Evolutionary conservation across 257 asterid species (phyloP).

Genomic region (Solanum peruvianum): DNA sequence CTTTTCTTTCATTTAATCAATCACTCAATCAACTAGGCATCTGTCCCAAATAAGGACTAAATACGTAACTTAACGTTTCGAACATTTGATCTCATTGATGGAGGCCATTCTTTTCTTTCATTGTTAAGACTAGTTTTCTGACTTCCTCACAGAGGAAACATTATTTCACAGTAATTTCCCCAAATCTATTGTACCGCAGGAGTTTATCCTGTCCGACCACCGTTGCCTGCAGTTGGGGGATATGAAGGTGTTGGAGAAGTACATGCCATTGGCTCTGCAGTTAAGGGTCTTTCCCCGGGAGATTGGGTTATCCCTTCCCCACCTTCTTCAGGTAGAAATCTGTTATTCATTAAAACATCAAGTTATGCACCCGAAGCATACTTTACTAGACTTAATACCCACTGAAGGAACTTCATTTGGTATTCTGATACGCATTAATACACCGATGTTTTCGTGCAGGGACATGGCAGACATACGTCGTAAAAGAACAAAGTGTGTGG

Average conservation of each 20-base stretch:
- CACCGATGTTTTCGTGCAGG: conserved; percentile 23
- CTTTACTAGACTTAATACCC: background rate
- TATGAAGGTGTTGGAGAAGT: conserved; percentile 98
- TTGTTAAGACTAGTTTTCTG: background rate
- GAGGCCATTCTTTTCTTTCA: background rate
- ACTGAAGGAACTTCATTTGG: background rate
- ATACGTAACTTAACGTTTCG: background rate
- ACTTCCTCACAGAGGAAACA: background rate
- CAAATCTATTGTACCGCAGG: conserved; percentile 25
- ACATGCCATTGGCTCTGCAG: conserved; percentile 66
- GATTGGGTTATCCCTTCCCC: conserved; percentile 97
- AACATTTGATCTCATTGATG: background rate
- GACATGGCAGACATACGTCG: conserved; percentile 92
- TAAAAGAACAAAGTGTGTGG: conserved; percentile 74
- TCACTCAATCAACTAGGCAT: background rate
- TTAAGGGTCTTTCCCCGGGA: conserved; percentile 50
- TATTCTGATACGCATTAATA: background rate
- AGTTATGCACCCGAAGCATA: background rate
- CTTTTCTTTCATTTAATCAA: background rate
- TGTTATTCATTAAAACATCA: background rate
- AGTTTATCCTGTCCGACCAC: conserved; percentile 92
- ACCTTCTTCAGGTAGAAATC: conserved; percentile 62
- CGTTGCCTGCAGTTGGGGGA: conserved; percentile 90
- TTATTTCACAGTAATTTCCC: background rate
- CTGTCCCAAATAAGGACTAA: background rate